phyloP scores from a whole-genome alignment of 768 basidiomycete species.

The Lanmaoa rubissima region DNA sequence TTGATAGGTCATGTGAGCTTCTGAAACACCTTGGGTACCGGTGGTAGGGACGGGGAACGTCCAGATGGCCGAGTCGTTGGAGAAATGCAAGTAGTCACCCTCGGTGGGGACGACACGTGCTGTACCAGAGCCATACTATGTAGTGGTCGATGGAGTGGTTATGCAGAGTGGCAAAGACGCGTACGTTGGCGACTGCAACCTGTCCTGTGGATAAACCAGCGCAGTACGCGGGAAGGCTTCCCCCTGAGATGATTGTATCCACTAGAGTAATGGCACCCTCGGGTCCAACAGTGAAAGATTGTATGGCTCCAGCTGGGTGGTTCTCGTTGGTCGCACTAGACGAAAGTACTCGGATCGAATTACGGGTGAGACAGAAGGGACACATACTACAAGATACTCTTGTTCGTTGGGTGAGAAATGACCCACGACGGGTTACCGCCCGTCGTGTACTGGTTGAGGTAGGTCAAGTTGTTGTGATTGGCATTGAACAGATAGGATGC shows the following conservation, averaged over 20 bases:
- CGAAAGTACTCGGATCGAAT: background rate
- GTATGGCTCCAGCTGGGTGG: slow-evolving; percentile 38
- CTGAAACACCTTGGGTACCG: slow-evolving; percentile 37
- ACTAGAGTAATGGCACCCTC: slow-evolving; percentile 46
- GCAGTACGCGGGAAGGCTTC: slow-evolving; percentile 51
- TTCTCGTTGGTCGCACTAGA: slow-evolving; percentile 61
- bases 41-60: slow-evolving; percentile 50
- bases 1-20: slow-evolving; percentile 68
- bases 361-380: background rate
- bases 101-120: slow-evolving; percentile 51
- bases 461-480: slow-evolving; percentile 44
- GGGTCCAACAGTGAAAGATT: slow-evolving; percentile 52
- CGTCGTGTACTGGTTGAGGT: slow-evolving; percentile 42
- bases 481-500: slow-evolving; percentile 63
- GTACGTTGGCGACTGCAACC: slow-evolving; percentile 57
- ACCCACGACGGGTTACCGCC: slow-evolving; percentile 62
- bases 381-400: slow-evolving; percentile 59
- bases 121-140: slow-evolving; percentile 52
- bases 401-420: slow-evolving; percentile 51
- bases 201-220: slow-evolving; percentile 50
- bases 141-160: background rate
- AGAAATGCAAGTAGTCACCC: slow-evolving; percentile 36
- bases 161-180: slow-evolving; percentile 10
- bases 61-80: slow-evolving; percentile 38
- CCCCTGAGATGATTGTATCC: slow-evolving; percentile 48